phyloP scores from a whole-genome alignment of 768 basidiomycete genomes.

The Nidularia pulvinata region DNA sequence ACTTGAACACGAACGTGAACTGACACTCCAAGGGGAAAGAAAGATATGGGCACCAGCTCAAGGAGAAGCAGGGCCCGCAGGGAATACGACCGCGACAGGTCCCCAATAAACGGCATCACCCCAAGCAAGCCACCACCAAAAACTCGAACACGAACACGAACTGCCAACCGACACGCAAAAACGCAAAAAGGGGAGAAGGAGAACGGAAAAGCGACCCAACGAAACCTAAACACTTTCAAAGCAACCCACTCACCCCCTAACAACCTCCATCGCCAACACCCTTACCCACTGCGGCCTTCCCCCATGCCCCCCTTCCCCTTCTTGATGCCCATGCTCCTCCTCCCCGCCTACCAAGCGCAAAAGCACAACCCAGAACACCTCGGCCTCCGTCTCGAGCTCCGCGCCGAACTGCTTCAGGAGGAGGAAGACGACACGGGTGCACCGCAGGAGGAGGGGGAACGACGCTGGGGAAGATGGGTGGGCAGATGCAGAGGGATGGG shows the following conservation, averaged over 20 bases:
- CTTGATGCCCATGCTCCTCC: conserved; percentile 12
- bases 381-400: conserved; percentile 80
- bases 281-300: conserved; percentile 81
- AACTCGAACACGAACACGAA: no score
- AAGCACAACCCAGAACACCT: conserved; percentile 80
- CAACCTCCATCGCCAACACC: conserved; percentile 90
- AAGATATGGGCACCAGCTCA: not conserved
- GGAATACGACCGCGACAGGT: no score
- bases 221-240: no score
- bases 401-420: conserved; percentile 88
- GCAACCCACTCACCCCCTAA: conserved; percentile 63
- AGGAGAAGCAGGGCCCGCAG: not conserved
- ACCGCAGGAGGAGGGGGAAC: conserved; percentile 89
- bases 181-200: no score
- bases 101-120: no score
- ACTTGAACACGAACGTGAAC: no score
- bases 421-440: conserved; percentile 92
- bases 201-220: no score
- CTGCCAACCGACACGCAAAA: no score
- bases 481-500: no score
- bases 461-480: no score
- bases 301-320: not conserved
- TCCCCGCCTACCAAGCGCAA: conserved; percentile 67
- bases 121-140: no score
- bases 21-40: not conserved